Conservation (phyloP, 805 yeast genomes). For the Ogataea zsoltii region DNA sequence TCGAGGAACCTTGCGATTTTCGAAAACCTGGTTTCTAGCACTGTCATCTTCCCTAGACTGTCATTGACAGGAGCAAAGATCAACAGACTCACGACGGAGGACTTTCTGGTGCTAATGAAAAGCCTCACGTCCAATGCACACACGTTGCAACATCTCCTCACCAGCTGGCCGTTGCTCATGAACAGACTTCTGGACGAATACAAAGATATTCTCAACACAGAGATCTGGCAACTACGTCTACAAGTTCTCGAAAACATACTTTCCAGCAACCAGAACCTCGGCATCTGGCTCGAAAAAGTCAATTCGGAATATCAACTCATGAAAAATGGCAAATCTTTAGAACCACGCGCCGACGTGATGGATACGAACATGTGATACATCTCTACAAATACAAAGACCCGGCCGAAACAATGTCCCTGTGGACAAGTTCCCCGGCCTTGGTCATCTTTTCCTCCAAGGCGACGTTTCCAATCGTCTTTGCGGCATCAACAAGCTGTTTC, state of each 20-base stretch:
- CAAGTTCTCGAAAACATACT: constrained; percentile 20
- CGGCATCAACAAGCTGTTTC: constrained; percentile 86
- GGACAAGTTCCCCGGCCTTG: constrained; percentile 78
- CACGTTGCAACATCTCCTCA: constrained; percentile 26
- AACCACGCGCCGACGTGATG: constrained; percentile 24
- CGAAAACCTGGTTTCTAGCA: constrained; percentile 25
- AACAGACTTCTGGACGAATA: constrained; percentile 29
- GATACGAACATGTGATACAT: constrained; percentile 15
- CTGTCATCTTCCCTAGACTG: constrained; percentile 21
- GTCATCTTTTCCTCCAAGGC: constrained; percentile 89
- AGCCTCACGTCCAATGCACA: constrained; percentile 24
- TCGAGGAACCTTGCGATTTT: constrained; percentile 26
- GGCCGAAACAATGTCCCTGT: constrained; percentile 95
- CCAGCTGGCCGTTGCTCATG: constrained; percentile 32
- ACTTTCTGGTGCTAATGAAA: constrained; percentile 26
- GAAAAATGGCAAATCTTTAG: constrained; percentile 23
- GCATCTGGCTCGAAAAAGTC: constrained; percentile 26
- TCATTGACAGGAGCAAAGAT: constrained; percentile 20
- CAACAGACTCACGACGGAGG: constrained; percentile 24
- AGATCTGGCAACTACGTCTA: constrained; percentile 24
- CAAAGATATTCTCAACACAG: constrained; percentile 19
- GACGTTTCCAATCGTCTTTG: constrained; percentile 90
- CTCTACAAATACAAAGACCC: constrained; percentile 77
- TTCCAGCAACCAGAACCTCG: constrained; percentile 13
- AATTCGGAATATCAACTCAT: constrained; percentile 17